These are phyloP conservation scores for Grosmannia huntii DNA, from an alignment of 2,329 filamentous ascomycete species.

Conservation along the genomic window DNA sequence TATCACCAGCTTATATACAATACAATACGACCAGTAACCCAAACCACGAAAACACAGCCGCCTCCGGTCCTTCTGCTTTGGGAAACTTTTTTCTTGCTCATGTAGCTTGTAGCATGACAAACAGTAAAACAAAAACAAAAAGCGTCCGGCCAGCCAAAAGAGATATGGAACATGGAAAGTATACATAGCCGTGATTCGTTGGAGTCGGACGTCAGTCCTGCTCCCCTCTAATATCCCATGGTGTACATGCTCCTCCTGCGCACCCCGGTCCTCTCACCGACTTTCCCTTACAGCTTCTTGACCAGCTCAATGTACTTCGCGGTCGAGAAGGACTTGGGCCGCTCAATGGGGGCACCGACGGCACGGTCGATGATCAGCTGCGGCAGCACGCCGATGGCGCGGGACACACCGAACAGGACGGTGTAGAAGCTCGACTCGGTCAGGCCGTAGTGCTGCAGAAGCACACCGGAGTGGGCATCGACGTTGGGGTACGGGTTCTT, in stretches of 20 bases:
- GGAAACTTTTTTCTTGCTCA: neutral
- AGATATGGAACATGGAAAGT: slow-evolving; percentile 2
- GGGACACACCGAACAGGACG: slow-evolving; percentile 96
- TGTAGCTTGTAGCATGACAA: neutral
- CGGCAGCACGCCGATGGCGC: slow-evolving; percentile 94
- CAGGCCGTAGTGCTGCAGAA: slow-evolving; percentile 98
- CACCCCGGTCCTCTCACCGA: neutral
- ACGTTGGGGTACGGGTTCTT: slow-evolving; percentile 99
- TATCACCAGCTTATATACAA: neutral
- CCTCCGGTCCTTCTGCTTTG: neutral
- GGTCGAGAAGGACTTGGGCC: slow-evolving; percentile 97
- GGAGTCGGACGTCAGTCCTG: neutral
- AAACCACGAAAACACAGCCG: neutral
- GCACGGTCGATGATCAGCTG: slow-evolving; percentile 99
- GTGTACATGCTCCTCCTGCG: neutral
- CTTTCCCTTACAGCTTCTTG: slow-evolving; percentile 64
- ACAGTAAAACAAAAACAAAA: neutral
- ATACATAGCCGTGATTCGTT: slow-evolving; percentile 2
- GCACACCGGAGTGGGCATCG: slow-evolving; percentile 96
- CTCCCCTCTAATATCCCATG: neutral
- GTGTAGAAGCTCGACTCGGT: slow-evolving; percentile 99
- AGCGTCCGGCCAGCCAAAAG: neutral
- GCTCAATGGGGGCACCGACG: slow-evolving; percentile 91
- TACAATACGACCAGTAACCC: neutral
- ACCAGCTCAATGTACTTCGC: slow-evolving; percentile 91